Percentiles rank a stretch among this genome's conserved stretches.
Evolutionary conservation across 768 basidiomycete species (phyloP).

Genomic region (Clathrus columnatus): DNA sequence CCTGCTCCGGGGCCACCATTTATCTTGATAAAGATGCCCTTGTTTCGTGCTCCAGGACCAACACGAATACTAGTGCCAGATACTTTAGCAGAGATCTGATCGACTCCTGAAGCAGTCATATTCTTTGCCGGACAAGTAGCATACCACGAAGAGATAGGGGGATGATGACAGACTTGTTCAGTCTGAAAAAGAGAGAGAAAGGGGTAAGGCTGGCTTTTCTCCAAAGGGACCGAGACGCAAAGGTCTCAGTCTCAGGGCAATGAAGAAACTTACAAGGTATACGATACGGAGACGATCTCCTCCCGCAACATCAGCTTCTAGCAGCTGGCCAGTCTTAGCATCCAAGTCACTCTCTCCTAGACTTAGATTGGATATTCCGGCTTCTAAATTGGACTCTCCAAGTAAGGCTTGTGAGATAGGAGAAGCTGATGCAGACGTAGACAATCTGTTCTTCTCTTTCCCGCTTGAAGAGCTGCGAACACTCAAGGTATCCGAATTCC

Average conservation of each 20-base stretch:
- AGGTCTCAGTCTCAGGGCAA: not conserved
- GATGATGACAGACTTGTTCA: conserved; percentile 96
- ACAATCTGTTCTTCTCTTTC: not conserved
- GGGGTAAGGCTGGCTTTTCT: not conserved
- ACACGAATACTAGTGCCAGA: conserved; percentile 83
- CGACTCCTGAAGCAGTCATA: conserved; percentile 68
- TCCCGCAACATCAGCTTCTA: conserved; percentile 26
- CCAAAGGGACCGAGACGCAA: not conserved
- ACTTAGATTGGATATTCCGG: conserved; percentile 53
- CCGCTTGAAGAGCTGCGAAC: not conserved
- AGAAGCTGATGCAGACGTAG: not conserved
- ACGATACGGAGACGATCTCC: conserved; percentile 53
- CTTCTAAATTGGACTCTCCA: conserved; percentile 38
- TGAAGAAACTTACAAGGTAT: conserved; percentile 38
- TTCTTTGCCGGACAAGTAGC: conserved; percentile 67
- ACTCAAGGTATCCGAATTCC: not conserved
- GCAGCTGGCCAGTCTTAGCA: conserved; percentile 20
- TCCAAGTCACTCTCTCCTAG: conserved; percentile 29
- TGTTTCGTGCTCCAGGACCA: conserved; percentile 73
- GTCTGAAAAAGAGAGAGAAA: conserved; percentile 31
- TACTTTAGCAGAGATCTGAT: conserved; percentile 91
- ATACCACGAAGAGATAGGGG: conserved; percentile 83
- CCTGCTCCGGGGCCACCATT: conserved; percentile 66
- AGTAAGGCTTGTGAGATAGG: conserved; percentile 25
- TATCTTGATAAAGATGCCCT: conserved; percentile 79